Base-by-base conservation (phyloP, 2,329 filamentous ascomycete genomes). In the Samsoniella hepiali region DNA sequence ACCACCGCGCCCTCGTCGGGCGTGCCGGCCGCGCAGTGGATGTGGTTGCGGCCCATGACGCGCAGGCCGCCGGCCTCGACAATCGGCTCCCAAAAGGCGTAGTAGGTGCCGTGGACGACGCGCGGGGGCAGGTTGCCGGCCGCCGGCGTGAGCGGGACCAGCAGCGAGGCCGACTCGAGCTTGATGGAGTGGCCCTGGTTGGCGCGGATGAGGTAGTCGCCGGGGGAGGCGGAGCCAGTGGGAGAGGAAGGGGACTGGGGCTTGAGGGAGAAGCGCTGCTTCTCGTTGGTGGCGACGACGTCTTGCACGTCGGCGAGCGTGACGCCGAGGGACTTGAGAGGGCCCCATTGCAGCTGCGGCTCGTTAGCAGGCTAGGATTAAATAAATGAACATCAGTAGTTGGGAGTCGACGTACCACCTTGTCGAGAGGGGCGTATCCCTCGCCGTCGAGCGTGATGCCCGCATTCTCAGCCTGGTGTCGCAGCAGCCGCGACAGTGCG, bases 111-210 rank as follows among this genome's bases (percentile, higher is more conserved):
- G 77, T 98, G 93, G 3, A 98, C 85, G 3, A 93, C 91, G 0
- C 82, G 80, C 0, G 80, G 72, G 0, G 91, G 91, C 1, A 93
- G 69, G 66, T 85, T 85, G 31, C 71, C 82, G 7, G 73, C 76
- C 40, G 83, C 82, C 1, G 85, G 72, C 1, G 86, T 88, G 63
- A 97, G 80, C 7, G 88, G 87, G 27, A 81, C 83, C 3, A 97
- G 84, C 2, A 96, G 82, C 0, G 84, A 84, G 54, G 88, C 85
- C n/a, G 86, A 86, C 34, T 91, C 88, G 42, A 88, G 78, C 71
- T 87, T 86, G 72, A 99, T 91, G 70, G 87, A 92, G 79, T 98
- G 95, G 62, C 95, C 95, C 78, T 98, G 95, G 72, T 96, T 97
- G 34, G 95, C 95, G 71, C 95, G 92, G 77, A 99, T 97, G 38